These are phyloP conservation scores for Daldinia decipiens DNA, from an alignment of 495 filamentous ascomycete genomes.

Conservation along the genomic window DNA sequence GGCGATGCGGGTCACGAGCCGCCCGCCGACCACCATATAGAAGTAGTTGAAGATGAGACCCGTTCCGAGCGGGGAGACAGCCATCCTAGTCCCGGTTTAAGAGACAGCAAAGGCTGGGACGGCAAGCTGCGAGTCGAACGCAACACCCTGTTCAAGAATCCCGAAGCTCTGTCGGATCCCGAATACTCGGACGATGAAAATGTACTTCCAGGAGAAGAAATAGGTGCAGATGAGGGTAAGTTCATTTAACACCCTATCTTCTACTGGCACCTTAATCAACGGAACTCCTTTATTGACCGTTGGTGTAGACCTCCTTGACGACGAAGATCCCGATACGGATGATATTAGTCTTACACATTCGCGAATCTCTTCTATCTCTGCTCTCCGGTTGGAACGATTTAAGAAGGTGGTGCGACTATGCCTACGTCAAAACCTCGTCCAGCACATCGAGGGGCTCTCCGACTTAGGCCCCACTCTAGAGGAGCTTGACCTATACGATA, in stretches of 20 bases:
- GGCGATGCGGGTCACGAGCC: slow-evolving; percentile 44
- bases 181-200: slow-evolving; percentile 86
- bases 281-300: slow-evolving; percentile 21
- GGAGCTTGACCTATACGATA: slow-evolving; percentile 97
- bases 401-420: slow-evolving; percentile 80
- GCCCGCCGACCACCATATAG: slow-evolving; percentile 56
- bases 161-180: slow-evolving; percentile 80
- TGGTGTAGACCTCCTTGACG: slow-evolving; percentile 65
- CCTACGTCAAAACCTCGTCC: slow-evolving; percentile 92
- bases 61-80: slow-evolving; percentile 54
- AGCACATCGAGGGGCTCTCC: slow-evolving; percentile 76
- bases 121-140: slow-evolving; percentile 84
- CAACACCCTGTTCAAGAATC: slow-evolving; percentile 70
- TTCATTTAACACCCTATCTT: slow-evolving; percentile 5
- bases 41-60: slow-evolving; percentile 53
- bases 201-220: slow-evolving; percentile 76
- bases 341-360: slow-evolving; percentile 92
- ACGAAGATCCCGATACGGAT: slow-evolving; percentile 64
- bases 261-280: neutral
- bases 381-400: slow-evolving; percentile 85
- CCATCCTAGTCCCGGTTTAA: slow-evolving; percentile 55
- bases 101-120: slow-evolving; percentile 87
- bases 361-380: slow-evolving; percentile 80
- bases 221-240: slow-evolving; percentile 83
- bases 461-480: slow-evolving; percentile 69